Conservation (phyloP, 2,329 filamentous ascomycete genomes). For the Chaetomiaceae sp. region DNA sequence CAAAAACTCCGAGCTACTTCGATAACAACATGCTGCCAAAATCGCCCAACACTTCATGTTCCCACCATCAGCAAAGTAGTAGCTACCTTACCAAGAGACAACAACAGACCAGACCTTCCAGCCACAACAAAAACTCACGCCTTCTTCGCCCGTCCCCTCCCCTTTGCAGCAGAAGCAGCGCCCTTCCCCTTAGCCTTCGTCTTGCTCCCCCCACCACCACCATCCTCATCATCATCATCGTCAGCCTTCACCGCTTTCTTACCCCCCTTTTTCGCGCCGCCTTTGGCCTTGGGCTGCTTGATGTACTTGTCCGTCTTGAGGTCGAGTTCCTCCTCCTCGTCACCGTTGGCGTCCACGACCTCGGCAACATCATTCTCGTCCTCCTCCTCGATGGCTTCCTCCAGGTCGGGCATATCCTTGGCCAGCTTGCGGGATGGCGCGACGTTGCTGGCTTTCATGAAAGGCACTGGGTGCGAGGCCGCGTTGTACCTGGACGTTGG, state of each 20-base stretch:
- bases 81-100: too few relatives aligned
- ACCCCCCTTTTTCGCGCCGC: slow-evolving; percentile 52
- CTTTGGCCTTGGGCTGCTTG: slow-evolving; percentile 76
- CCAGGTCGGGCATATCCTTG: slow-evolving; percentile 82
- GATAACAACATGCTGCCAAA: too few relatives aligned
- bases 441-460: slow-evolving; percentile 86
- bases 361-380: slow-evolving; percentile 65
- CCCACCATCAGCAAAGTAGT: too few relatives aligned
- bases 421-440: slow-evolving; percentile 64
- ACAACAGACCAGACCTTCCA: too few relatives aligned
- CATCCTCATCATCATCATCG: slow-evolving; percentile 47
- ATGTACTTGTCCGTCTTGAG: slow-evolving; percentile 95
- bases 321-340: slow-evolving; percentile 74
- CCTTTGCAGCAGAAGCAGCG: slow-evolving; percentile 40
- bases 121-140: too few relatives aligned
- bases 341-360: slow-evolving; percentile 58
- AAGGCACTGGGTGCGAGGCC: slow-evolving; percentile 82
- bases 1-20: too few relatives aligned
- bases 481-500: slow-evolving; percentile 65
- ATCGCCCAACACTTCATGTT: too few relatives aligned
- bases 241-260: slow-evolving; percentile 42
- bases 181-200: slow-evolving; percentile 39
- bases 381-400: slow-evolving; percentile 92
- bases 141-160: slow-evolving; percentile 43
- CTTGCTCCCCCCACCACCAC: slow-evolving; percentile 43